phyloP scores from a whole-genome alignment of 192 early-diverging fungal genomes.

The Backusella westeae region DNA sequence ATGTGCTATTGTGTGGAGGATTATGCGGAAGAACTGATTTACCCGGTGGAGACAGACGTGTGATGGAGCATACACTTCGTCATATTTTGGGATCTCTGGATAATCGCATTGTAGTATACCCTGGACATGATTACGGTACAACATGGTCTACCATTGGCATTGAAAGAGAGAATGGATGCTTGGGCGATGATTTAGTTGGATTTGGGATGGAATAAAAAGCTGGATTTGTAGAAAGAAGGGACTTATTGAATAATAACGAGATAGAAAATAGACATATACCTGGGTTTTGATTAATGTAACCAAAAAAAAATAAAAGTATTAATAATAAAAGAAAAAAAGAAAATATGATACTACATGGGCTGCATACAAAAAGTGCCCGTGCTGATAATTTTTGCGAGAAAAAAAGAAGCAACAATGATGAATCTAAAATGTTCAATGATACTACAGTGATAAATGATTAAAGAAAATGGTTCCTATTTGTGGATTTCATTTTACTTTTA shows the following conservation, averaged over 20 bases:
- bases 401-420: too few species aligned
- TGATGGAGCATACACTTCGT: slow-evolving; percentile 74
- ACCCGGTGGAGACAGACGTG: slow-evolving; percentile 62
- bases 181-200: slow-evolving; percentile 41
- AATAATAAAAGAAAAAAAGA: neutral
- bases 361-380: too few species aligned
- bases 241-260: neutral
- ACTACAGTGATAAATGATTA: too few species aligned
- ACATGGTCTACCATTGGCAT: slow-evolving; percentile 80
- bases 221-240: neutral
- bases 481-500: too few species aligned
- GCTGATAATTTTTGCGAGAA: neutral
- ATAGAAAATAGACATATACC: neutral
- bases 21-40: slow-evolving; percentile 82
- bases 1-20: slow-evolving; percentile 78
- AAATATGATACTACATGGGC: neutral
- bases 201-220: slow-evolving; percentile 21
- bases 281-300: neutral
- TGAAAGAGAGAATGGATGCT: slow-evolving; percentile 41
- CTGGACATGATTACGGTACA: slow-evolving; percentile 89
- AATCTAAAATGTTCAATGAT: too few species aligned
- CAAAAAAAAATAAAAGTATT: neutral
- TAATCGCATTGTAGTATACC: slow-evolving; percentile 73
- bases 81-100: slow-evolving; percentile 54
- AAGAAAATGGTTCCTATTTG: too few species aligned